Evolutionary conservation across 805 yeast genomes (phyloP).

Genomic region (Yarrowia sp.): DNA sequence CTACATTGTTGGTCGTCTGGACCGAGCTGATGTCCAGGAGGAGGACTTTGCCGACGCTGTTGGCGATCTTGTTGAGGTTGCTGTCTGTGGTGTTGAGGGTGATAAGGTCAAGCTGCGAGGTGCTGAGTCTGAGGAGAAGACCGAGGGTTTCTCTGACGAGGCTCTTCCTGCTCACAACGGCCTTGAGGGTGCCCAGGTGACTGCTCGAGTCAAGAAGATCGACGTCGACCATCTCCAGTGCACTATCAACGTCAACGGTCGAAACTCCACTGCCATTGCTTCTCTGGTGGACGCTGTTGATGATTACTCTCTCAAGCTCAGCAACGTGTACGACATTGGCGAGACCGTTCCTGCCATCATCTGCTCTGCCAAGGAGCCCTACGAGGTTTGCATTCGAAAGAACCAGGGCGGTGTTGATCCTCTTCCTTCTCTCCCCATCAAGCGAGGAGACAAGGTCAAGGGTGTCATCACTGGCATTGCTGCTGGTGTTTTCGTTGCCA

Average conservation of each 20-base stretch:
- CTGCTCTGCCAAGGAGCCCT: conserved; percentile 52
- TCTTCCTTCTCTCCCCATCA: conserved; percentile 48
- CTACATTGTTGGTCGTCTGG: conserved; percentile 22
- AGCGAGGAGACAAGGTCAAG: conserved; percentile 73
- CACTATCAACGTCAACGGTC: conserved; percentile 40
- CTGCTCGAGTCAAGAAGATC: conserved; percentile 21
- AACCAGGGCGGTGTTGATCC: conserved; percentile 26
- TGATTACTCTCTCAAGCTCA: conserved; percentile 41
- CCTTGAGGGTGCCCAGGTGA: conserved; percentile 21
- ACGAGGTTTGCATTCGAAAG: conserved; percentile 13
- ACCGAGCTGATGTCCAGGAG: conserved; percentile 27
- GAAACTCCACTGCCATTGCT: conserved; percentile 45
- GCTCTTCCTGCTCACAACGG: conserved; percentile 9
- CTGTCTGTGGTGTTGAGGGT: conserved; percentile 30
- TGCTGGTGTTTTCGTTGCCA: conserved; percentile 74
- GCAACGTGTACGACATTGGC: conserved; percentile 41
- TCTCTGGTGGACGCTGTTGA: conserved; percentile 44
- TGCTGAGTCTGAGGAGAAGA: conserved; percentile 3
- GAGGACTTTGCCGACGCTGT: conserved; percentile 3
- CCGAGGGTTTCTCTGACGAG: conserved; percentile 30
- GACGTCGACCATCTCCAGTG: conserved; percentile 42
- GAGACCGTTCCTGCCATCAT: conserved; percentile 43
- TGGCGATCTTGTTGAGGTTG: conserved; percentile 25
- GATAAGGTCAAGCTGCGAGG: conserved; percentile 39
- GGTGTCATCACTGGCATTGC: conserved; percentile 83